Evolutionary conservation across 805 yeast genomes (phyloP).

Genomic region (Saccharomyces jurei): DNA sequence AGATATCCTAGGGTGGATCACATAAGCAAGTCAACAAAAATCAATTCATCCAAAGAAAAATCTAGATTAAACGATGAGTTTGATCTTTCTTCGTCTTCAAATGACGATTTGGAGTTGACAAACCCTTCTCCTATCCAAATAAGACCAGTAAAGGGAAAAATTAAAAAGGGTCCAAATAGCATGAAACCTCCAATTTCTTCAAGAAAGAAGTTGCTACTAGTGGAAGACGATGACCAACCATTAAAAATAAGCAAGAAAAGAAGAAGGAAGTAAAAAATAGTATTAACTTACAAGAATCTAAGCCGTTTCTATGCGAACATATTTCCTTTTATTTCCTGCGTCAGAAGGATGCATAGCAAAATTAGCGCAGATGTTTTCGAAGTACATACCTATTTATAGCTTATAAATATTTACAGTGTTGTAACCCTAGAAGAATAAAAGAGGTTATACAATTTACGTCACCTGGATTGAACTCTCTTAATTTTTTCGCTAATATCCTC

Average conservation of each 20-base stretch:
- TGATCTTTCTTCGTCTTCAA: constrained; percentile 26
- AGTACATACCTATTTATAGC: background rate
- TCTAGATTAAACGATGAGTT: constrained; percentile 19
- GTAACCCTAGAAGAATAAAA: background rate
- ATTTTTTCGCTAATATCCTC: constrained; percentile 49
- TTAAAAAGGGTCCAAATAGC: constrained; percentile 7
- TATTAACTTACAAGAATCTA: background rate
- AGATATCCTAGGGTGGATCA: background rate
- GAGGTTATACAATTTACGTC: background rate
- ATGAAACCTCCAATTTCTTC: constrained; percentile 8
- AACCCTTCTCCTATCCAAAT: constrained; percentile 26
- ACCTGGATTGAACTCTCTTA: constrained; percentile 5
- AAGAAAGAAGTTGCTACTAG: constrained; percentile 26
- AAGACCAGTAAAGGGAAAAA: constrained; percentile 8
- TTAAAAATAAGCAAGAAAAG: constrained; percentile 17
- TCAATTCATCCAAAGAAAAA: background rate
- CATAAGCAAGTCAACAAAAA: background rate
- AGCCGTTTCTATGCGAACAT: background rate
- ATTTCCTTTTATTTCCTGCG: background rate
- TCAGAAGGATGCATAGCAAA: background rate
- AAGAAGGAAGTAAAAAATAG: constrained; percentile 2
- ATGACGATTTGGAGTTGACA: constrained; percentile 28
- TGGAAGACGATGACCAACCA: constrained; percentile 24
- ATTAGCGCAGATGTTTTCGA: background rate
- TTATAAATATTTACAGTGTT: background rate